These are phyloP conservation scores for Taiozyma onychis DNA, from an alignment of 1,139 yeast genomes.

Conservation along the genomic window DNA sequence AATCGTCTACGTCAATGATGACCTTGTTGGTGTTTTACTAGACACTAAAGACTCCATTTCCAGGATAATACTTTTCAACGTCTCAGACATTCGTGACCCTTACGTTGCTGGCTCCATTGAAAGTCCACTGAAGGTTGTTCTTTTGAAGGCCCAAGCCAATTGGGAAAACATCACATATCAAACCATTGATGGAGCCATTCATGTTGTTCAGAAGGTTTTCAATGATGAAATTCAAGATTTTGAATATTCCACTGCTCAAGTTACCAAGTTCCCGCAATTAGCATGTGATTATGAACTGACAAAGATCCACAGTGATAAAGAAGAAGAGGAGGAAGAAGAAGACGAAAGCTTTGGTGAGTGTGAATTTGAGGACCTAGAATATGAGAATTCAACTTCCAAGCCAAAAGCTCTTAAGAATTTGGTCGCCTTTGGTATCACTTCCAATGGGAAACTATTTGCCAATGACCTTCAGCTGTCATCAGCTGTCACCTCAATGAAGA, in stretches of 20 bases:
- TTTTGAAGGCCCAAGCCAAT: conserved; percentile 52
- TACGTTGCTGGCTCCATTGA: conserved; percentile 36
- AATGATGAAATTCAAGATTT: conserved; percentile 27
- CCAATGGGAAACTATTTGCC: conserved; percentile 69
- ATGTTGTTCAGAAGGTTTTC: conserved; percentile 28
- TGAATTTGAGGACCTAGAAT: conserved; percentile 22
- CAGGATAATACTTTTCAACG: conserved; percentile 44
- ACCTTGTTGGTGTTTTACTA: conserved; percentile 42
- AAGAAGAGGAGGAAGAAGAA: not conserved
- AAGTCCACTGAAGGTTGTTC: conserved; percentile 44
- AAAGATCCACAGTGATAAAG: conserved; percentile 21
- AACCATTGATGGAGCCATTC: conserved; percentile 58
- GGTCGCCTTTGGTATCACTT: conserved; percentile 65
- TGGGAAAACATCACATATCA: conserved; percentile 51
- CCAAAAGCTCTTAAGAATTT: conserved; percentile 21
- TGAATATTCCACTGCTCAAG: conserved; percentile 26
- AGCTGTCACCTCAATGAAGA: conserved; percentile 77
- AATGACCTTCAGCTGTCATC: conserved; percentile 57
- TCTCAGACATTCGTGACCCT: conserved; percentile 38
- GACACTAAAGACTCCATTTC: conserved; percentile 42
- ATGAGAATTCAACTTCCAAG: conserved; percentile 20
- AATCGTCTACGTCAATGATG: conserved; percentile 49
- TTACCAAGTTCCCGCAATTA: conserved; percentile 60
- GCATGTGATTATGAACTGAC: conserved; percentile 60
- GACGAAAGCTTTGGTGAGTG: conserved; percentile 24